phyloP scores from a whole-genome alignment of 441 rosid species.

The Euphorbia corollata region DNA sequence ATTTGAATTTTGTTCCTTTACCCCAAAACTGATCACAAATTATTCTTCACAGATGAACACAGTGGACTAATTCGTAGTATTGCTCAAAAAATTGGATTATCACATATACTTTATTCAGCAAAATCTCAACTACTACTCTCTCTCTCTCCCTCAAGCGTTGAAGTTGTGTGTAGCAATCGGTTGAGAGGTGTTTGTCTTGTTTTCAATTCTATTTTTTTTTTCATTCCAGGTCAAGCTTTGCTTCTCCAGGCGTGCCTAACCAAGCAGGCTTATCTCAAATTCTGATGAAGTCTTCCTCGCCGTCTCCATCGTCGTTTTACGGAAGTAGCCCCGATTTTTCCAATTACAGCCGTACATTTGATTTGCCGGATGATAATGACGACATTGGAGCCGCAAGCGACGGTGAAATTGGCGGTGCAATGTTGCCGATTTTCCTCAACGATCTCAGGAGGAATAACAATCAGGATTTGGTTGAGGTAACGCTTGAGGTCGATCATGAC shows the following conservation, averaged over 20 bases:
- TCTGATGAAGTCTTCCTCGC: conserved; percentile 3
- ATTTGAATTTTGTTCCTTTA: neutral
- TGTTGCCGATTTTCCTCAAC: conserved; percentile 73
- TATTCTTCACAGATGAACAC: neutral
- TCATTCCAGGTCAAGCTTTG: neutral
- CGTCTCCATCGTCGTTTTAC: conserved; percentile 36
- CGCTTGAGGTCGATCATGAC: conserved; percentile 58
- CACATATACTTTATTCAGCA: conserved; percentile 7
- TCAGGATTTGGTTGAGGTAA: conserved; percentile 65
- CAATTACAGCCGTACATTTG: conserved; percentile 44
- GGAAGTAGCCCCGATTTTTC: conserved; percentile 47
- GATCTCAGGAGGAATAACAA: conserved; percentile 41
- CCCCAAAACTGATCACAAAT: neutral
- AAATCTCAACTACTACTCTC: conserved; percentile 18
- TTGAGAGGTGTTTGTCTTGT: conserved; percentile 69
- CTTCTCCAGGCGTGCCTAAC: conserved; percentile 12
- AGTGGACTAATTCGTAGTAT: conserved; percentile 8
- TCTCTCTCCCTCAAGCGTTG: conserved; percentile 39
- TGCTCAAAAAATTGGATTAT: neutral
- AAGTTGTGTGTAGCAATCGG: conserved; percentile 48
- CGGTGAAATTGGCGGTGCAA: conserved; percentile 53
- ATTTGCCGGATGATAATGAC: conserved; percentile 37
- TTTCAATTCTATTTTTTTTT: neutral
- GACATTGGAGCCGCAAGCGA: conserved; percentile 16
- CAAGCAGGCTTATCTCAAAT: neutral